Base-by-base conservation (phyloP, 1,284 basidiomycete genomes). In the Microbotryum lychnidis-dioicae region DNA sequence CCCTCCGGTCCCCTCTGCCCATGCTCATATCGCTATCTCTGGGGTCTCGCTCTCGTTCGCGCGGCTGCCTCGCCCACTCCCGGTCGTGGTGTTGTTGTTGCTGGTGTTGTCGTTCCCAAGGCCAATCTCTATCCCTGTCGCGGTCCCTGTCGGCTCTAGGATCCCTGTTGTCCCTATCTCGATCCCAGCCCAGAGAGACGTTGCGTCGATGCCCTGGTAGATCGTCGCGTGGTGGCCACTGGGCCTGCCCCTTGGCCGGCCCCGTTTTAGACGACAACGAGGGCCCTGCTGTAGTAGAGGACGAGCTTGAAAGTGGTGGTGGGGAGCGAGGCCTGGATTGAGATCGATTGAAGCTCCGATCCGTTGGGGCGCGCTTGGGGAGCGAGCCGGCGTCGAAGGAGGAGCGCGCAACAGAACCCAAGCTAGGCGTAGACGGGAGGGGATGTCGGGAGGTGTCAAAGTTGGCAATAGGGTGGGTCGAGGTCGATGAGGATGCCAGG, bases 271-370 rank as follows among this genome's bases (percentile, higher is more conserved):
- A 49, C 2, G 21, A 7, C 46, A 6, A 49, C 3, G 48, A 49
- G 1, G 64, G 49, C 10, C 66, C 37, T 42, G 14, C 16, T 18
- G 37, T 3, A 42, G 37, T 3, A 18, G 37, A 42, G 37, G 37
- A 42, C 16, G 37, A 42, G 37, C 1, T 42, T 42, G 37, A 18
- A 42, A 14, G 37, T 42, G 16, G 16, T 42, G 37, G 37, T 42
- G 37, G 37, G 5, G 37, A 42, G 37, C 37, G 37, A 42, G 12
- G 37, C 37, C 37, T 42, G 14, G 16, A 6, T 42, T 42, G 37
- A 18, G 37, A 42, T 42, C 37, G 37, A 42, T 42, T 16, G 37
- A 57, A 37, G 83, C 53, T 68, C 21, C 76, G 70, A 25, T 79
- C 76, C 14, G 37, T 10, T 16, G 37, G 16, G 37, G 37, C 12